Evolutionary conservation across 2,329 filamentous ascomycete genomes (phyloP).

Genomic region (Aspergillus transmontanensis): DNA sequence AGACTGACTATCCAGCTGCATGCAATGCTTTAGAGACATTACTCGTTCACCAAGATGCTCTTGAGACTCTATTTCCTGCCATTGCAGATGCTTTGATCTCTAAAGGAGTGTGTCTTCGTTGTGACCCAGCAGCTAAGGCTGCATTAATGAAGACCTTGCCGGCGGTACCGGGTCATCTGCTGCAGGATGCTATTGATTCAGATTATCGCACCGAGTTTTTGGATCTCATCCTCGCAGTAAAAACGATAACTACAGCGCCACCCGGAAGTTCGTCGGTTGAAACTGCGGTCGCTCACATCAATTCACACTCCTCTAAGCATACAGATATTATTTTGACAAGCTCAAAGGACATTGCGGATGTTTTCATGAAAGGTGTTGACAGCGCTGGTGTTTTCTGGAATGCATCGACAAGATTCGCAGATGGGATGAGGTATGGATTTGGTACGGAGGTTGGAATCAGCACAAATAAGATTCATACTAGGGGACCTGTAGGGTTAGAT

Average conservation of each 20-base stretch:
- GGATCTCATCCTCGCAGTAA: slow-evolving; percentile 79
- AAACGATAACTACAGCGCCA: slow-evolving; percentile 61
- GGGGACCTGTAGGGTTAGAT: slow-evolving; percentile 90
- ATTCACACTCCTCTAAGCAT: slow-evolving; percentile 87
- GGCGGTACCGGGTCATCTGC: slow-evolving; percentile 44
- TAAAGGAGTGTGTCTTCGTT: slow-evolving; percentile 80
- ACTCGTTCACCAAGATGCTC: slow-evolving; percentile 73
- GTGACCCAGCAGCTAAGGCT: slow-evolving; percentile 70
- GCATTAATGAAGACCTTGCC: slow-evolving; percentile 58
- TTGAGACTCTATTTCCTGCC: slow-evolving; percentile 67
- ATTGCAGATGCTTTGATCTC: slow-evolving; percentile 73
- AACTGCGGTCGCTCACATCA: slow-evolving; percentile 84
- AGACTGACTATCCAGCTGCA: slow-evolving; percentile 90
- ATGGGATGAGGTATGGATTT: slow-evolving; percentile 96
- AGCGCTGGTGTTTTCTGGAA: slow-evolving; percentile 97
- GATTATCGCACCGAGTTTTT: slow-evolving; percentile 93
- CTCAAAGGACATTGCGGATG: slow-evolving; percentile 67
- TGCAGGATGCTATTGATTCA: slow-evolving; percentile 66
- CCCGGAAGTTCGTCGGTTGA: slow-evolving; percentile 52
- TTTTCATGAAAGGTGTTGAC: slow-evolving; percentile 83
- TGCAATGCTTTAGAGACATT: slow-evolving; percentile 95
- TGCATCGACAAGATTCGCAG: slow-evolving; percentile 87
- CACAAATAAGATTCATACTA: slow-evolving; percentile 96
- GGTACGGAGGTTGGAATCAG: slow-evolving; percentile 98
- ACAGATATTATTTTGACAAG: slow-evolving; percentile 88